Conservation (phyloP, 176 grass and related monocot genomes). For the Triticum dicoccoides region DNA sequence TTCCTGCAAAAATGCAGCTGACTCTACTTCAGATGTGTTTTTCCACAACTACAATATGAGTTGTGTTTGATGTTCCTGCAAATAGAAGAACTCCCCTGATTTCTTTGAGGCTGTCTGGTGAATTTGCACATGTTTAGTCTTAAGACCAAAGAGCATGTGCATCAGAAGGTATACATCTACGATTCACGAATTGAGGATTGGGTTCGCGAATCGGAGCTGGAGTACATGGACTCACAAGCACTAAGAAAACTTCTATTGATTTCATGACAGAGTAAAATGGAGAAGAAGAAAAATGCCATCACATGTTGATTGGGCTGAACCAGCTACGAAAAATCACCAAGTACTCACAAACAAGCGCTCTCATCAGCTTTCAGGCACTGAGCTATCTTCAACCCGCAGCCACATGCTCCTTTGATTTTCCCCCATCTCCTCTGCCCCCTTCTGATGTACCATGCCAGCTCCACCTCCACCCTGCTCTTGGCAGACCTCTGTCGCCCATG, state of each 20-base stretch:
- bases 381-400: neutral
- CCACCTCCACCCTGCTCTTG: neutral
- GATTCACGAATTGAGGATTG: neutral
- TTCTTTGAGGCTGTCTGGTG: neutral
- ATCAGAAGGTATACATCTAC: neutral
- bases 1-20: neutral
- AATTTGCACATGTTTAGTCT: neutral
- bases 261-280: neutral
- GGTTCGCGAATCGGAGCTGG: neutral
- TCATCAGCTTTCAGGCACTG: neutral
- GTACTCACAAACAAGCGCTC: neutral
- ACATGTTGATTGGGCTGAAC: neutral
- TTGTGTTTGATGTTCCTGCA: neutral
- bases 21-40: neutral
- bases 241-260: neutral
- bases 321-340: neutral
- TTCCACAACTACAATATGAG: neutral
- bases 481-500: neutral
- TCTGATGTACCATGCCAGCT: no score
- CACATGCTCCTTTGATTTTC: neutral
- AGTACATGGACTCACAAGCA: neutral
- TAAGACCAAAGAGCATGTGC: neutral
- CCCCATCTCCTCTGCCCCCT: no score
- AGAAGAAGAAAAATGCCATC: neutral
- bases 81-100: neutral